These are phyloP conservation scores for Serendipita indica DNA, from an alignment of 768 basidiomycete genomes.

Conservation along the genomic window DNA sequence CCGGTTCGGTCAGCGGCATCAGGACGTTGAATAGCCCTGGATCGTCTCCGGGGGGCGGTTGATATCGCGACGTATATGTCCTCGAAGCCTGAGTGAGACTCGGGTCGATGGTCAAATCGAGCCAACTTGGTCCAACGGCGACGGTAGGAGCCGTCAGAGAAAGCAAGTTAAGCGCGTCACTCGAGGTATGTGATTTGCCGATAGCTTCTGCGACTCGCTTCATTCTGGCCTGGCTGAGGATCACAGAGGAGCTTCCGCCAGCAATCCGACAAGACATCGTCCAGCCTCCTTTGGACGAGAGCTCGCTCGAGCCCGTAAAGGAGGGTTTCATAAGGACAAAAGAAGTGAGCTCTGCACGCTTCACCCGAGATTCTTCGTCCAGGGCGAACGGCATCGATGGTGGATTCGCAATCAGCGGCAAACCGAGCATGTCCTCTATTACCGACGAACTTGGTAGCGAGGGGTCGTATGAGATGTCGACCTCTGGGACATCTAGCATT, in stretches of 20 bases:
- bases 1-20: background rate
- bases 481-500: background rate
- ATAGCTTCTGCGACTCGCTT: background rate
- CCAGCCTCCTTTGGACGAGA: background rate
- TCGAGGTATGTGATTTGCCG: no score
- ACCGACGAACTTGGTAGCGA: background rate
- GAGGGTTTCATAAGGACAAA: background rate
- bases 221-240: constrained; percentile 1
- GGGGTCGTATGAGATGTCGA: background rate
- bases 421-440: background rate
- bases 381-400: no score
- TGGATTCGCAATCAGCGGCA: background rate
- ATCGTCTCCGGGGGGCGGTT: background rate
- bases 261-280: background rate
- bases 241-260: background rate
- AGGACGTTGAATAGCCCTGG: background rate
- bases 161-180: background rate
- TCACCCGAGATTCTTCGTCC: background rate
- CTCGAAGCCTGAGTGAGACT: background rate
- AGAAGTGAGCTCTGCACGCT: background rate
- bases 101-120: background rate
- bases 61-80: background rate
- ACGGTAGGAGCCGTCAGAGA: background rate
- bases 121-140: constrained; percentile 4
- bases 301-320: background rate